Base-by-base conservation (phyloP, 2,329 filamentous ascomycete species). In the Cercospora berteroae region DNA sequence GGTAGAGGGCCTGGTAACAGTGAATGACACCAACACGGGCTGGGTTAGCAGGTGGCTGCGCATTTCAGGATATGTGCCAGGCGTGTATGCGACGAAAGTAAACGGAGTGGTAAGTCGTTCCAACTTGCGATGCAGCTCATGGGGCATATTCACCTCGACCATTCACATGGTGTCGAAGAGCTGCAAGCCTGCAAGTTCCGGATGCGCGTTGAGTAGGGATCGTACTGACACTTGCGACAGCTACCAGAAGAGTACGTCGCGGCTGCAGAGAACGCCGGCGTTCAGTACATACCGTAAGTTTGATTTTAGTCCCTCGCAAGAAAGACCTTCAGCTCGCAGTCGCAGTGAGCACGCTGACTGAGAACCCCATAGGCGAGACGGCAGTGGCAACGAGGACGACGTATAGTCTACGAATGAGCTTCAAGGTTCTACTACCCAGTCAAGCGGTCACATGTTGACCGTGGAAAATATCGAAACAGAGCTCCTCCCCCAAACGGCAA, bases 41-140 rank as follows among this genome's bases (percentile, higher is more conserved):
- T 99, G 95, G 95, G 92, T 98, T 59, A 94, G 94, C n/a, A 92
- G 92, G 78, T 98, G 94, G 90, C 93, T 98, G 84, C 88, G 95
- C 8, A 82, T 99, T 67, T 92, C 97, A 78, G 88, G 88, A 64
- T 98, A 96, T 79, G 90, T 95, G 62, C 87, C 88, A 16, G 95
- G 95, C 63, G 89, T 96, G 66, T 99, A 99, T 81, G 95, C 95
- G 18, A 91, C 93, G 65, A 97, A 98, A 82, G 95, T 99, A 25
- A 93, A 91, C 33, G 95, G 95, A 18, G 88, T 92, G 69, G 84
- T 87, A 72, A 79, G 84, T 80, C 29, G 39, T 2, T 6, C 25
- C 18, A 1, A 23, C 8, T 27, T 36, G n/a, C n/a, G 12, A 48
- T 18, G 36, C 23, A 31, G 23, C 23, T 44, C 55, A 27, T 44